Percentiles rank a stretch among this genome's conserved stretches.
These are phyloP conservation scores for Kwoniella pini DNA, from an alignment of 768 basidiomycete species.

Conservation along the genomic window DNA sequence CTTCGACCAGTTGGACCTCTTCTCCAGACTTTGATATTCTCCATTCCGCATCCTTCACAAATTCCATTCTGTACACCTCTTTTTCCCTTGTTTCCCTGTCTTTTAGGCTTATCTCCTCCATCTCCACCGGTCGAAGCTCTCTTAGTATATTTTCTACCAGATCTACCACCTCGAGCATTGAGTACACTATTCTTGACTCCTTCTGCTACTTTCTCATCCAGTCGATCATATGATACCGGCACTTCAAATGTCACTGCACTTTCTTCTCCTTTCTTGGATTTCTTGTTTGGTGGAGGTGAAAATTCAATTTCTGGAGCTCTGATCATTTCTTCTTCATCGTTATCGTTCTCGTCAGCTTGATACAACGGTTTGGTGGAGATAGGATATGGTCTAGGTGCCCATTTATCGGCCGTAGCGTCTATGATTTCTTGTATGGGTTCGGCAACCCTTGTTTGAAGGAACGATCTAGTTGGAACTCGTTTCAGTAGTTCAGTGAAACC, in stretches of 20 bases:
- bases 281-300: slow-evolving; percentile 15
- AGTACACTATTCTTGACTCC: slow-evolving; percentile 24
- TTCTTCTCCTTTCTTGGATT: slow-evolving; percentile 23
- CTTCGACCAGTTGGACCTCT: slow-evolving; percentile 38
- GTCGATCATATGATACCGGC: slow-evolving; percentile 40
- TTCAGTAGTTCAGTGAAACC: slow-evolving; percentile 24
- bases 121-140: not conserved
- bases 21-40: slow-evolving; percentile 39
- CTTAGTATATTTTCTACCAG: not conserved
- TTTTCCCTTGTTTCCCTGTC: slow-evolving; percentile 14
- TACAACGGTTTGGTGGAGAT: slow-evolving; percentile 40
- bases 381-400: slow-evolving; percentile 42
- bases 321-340: slow-evolving; percentile 20
- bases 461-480: slow-evolving; percentile 28
- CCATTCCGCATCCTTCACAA: slow-evolving; percentile 43
- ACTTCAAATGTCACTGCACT: slow-evolving; percentile 42
- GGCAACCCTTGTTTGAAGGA: slow-evolving; percentile 30
- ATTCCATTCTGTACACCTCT: slow-evolving; percentile 24
- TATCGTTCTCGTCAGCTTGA: slow-evolving; percentile 20
- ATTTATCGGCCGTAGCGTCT: slow-evolving; percentile 40
- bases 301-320: slow-evolving; percentile 2
- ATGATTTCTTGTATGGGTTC: slow-evolving; percentile 19
- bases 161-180: slow-evolving; percentile 20
- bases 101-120: slow-evolving; percentile 3
- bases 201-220: slow-evolving; percentile 43